These are phyloP conservation scores for Canavalia gladiata DNA, from an alignment of 306 rosid species.

Conservation along the genomic window DNA sequence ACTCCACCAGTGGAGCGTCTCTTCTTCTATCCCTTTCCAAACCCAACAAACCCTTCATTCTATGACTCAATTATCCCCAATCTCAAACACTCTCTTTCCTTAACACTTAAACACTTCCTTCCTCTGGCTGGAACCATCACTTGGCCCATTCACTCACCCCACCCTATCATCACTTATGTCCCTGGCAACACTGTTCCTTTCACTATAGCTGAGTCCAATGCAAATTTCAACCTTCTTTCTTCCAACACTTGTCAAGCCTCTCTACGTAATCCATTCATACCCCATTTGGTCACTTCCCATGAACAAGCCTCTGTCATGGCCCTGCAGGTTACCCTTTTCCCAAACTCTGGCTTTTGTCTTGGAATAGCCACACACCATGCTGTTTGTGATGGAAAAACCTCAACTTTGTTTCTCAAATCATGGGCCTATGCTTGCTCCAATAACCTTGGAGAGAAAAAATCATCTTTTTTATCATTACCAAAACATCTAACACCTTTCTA, in stretches of 20 bases:
- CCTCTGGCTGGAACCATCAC: slow-evolving; percentile 50
- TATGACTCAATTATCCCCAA: slow-evolving; percentile 48
- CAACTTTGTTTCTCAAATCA: slow-evolving; percentile 40
- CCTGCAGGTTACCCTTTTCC: slow-evolving; percentile 43
- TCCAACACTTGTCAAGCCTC: slow-evolving; percentile 18
- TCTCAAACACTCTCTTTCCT: slow-evolving; percentile 51
- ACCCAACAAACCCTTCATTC: slow-evolving; percentile 14
- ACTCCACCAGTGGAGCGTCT: slow-evolving; percentile 37
- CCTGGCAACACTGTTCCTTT: slow-evolving; percentile 47
- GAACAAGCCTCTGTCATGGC: slow-evolving; percentile 39
- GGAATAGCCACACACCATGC: slow-evolving; percentile 53
- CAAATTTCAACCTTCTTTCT: slow-evolving; percentile 2
- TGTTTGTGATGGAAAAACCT: slow-evolving; percentile 43
- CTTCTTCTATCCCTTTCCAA: slow-evolving; percentile 40
- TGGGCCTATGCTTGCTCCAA: slow-evolving; percentile 38
- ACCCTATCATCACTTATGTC: slow-evolving; percentile 40
- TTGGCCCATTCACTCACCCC: slow-evolving; percentile 42
- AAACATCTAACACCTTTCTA: slow-evolving; percentile 25
- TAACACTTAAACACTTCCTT: slow-evolving; percentile 48
- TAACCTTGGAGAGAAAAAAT: not conserved
- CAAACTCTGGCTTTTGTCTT: slow-evolving; percentile 42
- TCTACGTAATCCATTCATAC: not conserved
- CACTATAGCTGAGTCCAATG: slow-evolving; percentile 48
- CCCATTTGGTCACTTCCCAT: slow-evolving; percentile 28
- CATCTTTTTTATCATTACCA: not conserved